Base-by-base conservation (phyloP, 169 alveolate species). In the Perkinsus olseni region DNA sequence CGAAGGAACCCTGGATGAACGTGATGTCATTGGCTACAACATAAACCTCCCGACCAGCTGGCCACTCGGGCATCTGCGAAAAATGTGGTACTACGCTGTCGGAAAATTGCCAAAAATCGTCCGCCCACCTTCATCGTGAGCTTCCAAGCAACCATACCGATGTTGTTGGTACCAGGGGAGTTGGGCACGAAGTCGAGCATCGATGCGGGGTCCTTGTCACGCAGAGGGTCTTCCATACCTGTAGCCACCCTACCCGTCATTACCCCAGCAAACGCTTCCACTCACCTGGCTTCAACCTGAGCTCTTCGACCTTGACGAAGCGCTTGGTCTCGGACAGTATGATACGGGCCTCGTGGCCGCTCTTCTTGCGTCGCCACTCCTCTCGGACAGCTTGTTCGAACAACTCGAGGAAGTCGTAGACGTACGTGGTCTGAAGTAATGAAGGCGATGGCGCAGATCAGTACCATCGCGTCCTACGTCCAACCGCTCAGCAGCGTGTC, bases 11-110 rank as follows among this genome's bases (percentile, higher is more conserved):
- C 74, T 28, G 38, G 74, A 31, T 91, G 62, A 82, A 91, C 37
- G 93, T 94, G 31, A 74, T 92, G 91, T 48, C 93, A 91, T 94
- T 94, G 91, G 94, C 93, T 50, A 82, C 93, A 39, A 36, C 95
- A 91, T 74, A 93, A 74, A 45, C 95, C 62, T 94, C 91, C 90
- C 95, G 92, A 20, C 95, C 95, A 38, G 92, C 93, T 38, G 95
- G 95, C 93, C 95, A 92, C 93, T 93, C 94, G 74, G 96, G 82
- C 95, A 94, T 28, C 98, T 96, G 91, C 97, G 95, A 91, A 97
- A 98, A 91, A 96, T 97, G 48, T 97, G 8, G 97, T 74, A 51
- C 95, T 95, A 21, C 98, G 95, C 74, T 95, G 94, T 34, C 97
- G 97, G 94, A 93, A 96, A 40, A 40, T 40, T 11, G 92, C 96